Conservation (phyloP, 2,329 filamentous ascomycete species). For the Paecilomyces sp. region DNA sequence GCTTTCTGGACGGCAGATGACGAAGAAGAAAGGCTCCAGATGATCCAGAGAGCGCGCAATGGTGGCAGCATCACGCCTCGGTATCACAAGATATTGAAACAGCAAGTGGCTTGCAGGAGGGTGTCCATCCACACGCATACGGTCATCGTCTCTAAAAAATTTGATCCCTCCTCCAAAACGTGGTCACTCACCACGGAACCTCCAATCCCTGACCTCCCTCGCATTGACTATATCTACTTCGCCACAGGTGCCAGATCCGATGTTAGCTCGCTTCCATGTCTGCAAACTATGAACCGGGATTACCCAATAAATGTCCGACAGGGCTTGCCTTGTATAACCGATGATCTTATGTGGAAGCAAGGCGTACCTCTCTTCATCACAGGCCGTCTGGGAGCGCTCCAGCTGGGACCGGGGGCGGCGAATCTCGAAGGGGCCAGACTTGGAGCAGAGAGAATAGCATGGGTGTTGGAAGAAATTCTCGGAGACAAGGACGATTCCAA, state of each 20-base stretch:
- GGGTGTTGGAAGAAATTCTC: constrained; percentile 58
- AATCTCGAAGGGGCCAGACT: constrained; percentile 68
- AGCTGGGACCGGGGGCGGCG: constrained; percentile 63
- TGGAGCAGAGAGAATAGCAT: constrained; percentile 66
- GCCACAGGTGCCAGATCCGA: constrained; percentile 66
- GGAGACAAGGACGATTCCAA: constrained; percentile 14
- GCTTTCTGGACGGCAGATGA: constrained; percentile 70
- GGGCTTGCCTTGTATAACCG: constrained; percentile 65
- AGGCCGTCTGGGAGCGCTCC: constrained; percentile 59
- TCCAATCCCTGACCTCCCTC: constrained; percentile 39
- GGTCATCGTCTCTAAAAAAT: constrained; percentile 45
- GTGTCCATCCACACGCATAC: constrained; percentile 55
- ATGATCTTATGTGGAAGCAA: constrained; percentile 68
- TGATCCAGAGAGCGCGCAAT: constrained; percentile 59
- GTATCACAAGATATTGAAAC: constrained; percentile 60
- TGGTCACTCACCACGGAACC: constrained; percentile 51
- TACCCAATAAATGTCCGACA: constrained; percentile 57
- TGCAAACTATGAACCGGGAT: constrained; percentile 52
- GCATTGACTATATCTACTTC: constrained; percentile 64
- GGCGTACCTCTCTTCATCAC: constrained; percentile 68
- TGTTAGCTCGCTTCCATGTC: constrained; percentile 52
- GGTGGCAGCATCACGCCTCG: constrained; percentile 70
- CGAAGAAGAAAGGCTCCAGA: constrained; percentile 59
- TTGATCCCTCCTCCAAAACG: constrained; percentile 40
- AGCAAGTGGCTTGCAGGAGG: constrained; percentile 46